Evolutionary conservation across 139 green algal genomes (phyloP).

Genomic region (Monoraphidium neglectum): DNA sequence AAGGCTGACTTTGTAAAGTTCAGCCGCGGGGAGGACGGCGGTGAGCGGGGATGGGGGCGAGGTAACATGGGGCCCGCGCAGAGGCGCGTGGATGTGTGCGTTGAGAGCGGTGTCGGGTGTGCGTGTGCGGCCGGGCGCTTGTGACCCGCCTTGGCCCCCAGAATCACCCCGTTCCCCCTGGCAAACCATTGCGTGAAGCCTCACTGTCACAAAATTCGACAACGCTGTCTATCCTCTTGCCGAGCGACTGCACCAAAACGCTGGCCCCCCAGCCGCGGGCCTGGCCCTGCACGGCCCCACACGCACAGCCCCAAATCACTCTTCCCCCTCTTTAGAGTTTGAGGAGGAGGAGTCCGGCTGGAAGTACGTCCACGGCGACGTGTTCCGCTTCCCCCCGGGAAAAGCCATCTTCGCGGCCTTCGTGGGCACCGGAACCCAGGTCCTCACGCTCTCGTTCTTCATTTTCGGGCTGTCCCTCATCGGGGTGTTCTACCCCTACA

Average conservation of each 20-base stretch:
- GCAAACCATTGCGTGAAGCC: too few relatives aligned
- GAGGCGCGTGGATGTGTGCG: too few relatives aligned
- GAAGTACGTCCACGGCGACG: slow-evolving; percentile 98
- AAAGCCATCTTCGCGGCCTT: slow-evolving; percentile 79
- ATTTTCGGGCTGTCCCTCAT: slow-evolving; percentile 94
- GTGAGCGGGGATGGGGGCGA: not conserved
- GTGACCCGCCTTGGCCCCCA: too few relatives aligned
- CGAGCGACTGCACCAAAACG: too few relatives aligned
- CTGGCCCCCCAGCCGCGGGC: too few relatives aligned
- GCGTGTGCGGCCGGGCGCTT: too few relatives aligned
- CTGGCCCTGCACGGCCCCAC: too few relatives aligned
- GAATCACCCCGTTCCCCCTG: too few relatives aligned
- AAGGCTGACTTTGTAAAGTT: slow-evolving; percentile 90
- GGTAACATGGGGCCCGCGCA: too few relatives aligned
- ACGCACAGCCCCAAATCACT: too few relatives aligned
- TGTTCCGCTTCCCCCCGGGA: slow-evolving; percentile 85
- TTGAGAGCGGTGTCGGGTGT: not conserved
- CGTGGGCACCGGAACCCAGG: slow-evolving; percentile 80
- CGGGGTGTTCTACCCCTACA: slow-evolving; percentile 66
- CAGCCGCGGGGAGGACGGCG: not conserved
- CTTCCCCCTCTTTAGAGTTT: slow-evolving; percentile 37
- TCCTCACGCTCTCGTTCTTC: slow-evolving; percentile 78
- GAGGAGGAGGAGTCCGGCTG: slow-evolving; percentile 94
- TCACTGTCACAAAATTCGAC: too few relatives aligned
- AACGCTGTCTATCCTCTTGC: too few relatives aligned